Evolutionary conservation across 2,329 filamentous ascomycete species (phyloP), one percentile per base, ranked within the genome.

Genomic region (Chalaropsis ovoidea): DNA sequence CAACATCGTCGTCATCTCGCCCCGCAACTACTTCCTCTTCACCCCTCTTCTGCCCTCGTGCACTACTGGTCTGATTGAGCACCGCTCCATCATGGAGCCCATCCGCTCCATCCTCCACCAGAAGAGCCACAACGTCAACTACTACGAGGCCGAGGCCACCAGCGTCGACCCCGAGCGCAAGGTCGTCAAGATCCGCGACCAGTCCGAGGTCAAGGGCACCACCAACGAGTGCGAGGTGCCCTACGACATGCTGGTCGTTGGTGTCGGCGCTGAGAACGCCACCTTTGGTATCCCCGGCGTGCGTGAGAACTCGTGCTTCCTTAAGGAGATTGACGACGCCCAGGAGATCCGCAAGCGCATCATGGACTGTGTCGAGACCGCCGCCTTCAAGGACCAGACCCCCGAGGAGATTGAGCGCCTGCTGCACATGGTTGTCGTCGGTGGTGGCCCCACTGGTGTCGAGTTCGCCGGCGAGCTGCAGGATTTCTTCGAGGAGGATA

Each of bases 21-120:
- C 94, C 65, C 90, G 94, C 75, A 99, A 99, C 80, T 99, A 96
- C 84, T 99, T 99, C 86, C 87, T 99, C 71, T 99, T 99, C 83
- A 99, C 94, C 39, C 94, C 94, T 68, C 86, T 99, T 67, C 85
- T 99, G 68, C 94, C 94, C 70, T 97, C 93, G 74, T 99, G 94
- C 79, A 97, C 94, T 63, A 96, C 93, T 70, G 94, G 94, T 72
- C 88, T 90, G 72, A 94, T 99, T 76, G 94, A 99, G 82, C 94
- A 97, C 81, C 90, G 94, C 75, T 97, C 92, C 74, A 99, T 99
- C 78, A 99, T 99, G 94, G 94, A 99, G 80, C 94, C 94, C 66
- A 88, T 99, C 72, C 90, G 94, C 74, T 90, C 94, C 75, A 96
- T 99, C 76, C 83, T 96, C 71, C 89, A 92, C 73, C 89, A 94